phyloP scores from a whole-genome alignment of 441 rosid genomes.

The Adansonia gregorii region DNA sequence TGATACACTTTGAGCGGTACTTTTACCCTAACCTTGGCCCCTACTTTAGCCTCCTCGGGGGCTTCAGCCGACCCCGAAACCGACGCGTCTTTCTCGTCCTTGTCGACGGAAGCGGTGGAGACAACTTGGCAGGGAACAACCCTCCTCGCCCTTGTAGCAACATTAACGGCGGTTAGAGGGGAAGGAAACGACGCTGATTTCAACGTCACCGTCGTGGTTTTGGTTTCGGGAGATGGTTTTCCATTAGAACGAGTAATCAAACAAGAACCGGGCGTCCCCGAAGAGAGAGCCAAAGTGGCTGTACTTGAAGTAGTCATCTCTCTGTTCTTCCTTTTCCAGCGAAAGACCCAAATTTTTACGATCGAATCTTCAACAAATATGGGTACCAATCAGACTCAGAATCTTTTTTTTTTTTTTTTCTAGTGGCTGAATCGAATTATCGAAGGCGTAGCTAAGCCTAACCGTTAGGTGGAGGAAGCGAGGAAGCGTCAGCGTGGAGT shows the following conservation, averaged over 20 bases:
- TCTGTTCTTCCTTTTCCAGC: background rate
- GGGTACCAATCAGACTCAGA: background rate
- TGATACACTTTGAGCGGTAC: constrained; percentile 87
- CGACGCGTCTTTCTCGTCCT: constrained; percentile 26
- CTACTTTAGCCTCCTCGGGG: constrained; percentile 52
- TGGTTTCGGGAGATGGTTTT: constrained; percentile 17
- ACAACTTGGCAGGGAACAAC: constrained; percentile 41
- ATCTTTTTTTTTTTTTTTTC: background rate
- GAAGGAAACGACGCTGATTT: constrained; percentile 32
- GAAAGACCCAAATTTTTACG: background rate
- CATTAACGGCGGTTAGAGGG: constrained; percentile 19
- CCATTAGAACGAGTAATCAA: constrained; percentile 19
- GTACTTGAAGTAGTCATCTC: constrained; percentile 11
- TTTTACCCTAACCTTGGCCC: constrained; percentile 76
- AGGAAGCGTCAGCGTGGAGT: background rate
- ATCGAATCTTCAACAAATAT: background rate
- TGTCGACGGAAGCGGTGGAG: constrained; percentile 37
- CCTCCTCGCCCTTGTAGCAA: constrained; percentile 8
- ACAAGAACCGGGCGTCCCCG: constrained; percentile 27
- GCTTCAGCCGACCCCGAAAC: constrained; percentile 30
- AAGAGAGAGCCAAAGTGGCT: constrained; percentile 24
- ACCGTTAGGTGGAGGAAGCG: background rate
- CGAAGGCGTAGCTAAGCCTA: background rate
- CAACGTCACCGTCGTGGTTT: background rate
- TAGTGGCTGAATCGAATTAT: background rate